Evolutionary conservation across 1,284 basidiomycete genomes (phyloP).

Genomic region (Peniophora sp.): DNA sequence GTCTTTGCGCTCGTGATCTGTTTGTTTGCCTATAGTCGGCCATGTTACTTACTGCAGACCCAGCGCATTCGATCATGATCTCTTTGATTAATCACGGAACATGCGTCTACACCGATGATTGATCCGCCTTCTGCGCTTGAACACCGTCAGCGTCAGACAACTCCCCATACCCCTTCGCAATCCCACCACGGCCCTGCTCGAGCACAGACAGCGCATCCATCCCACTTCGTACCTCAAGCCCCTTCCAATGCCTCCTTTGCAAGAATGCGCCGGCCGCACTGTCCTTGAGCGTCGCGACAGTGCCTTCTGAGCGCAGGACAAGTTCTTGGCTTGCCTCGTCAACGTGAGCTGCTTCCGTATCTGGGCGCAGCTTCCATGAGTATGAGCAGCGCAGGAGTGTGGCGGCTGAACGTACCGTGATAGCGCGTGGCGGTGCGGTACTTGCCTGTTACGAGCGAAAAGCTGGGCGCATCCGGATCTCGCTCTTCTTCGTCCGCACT

Average conservation of each 20-base stretch:
- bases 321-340: slow-evolving; percentile 25
- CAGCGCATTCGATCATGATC: too few relatives aligned
- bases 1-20: too few relatives aligned
- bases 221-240: slow-evolving; percentile 76
- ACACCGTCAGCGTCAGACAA: slow-evolving; percentile 22
- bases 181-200: slow-evolving; percentile 85
- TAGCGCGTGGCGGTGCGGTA: slow-evolving; percentile 77
- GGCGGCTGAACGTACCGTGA: slow-evolving; percentile 25
- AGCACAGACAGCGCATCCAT: slow-evolving; percentile 74
- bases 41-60: too few relatives aligned
- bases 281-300: slow-evolving; percentile 48
- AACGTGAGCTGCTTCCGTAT: slow-evolving; percentile 4
- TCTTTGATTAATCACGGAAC: too few relatives aligned
- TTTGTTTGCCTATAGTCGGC: too few relatives aligned
- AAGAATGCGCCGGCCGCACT: slow-evolving; percentile 75
- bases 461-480: slow-evolving; percentile 65
- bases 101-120: too few relatives aligned
- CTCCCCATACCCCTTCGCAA: slow-evolving; percentile 80
- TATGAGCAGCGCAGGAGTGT: slow-evolving; percentile 2
- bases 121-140: too few relatives aligned
- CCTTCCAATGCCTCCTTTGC: slow-evolving; percentile 68
- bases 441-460: slow-evolving; percentile 83
- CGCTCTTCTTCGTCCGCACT: slow-evolving; percentile 20
- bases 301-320: slow-evolving; percentile 52
- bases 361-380: slow-evolving; percentile 6